These are phyloP conservation scores for Rhododendron henanense DNA, from an alignment of 148 eudicot genomes.

Conservation along the genomic window DNA sequence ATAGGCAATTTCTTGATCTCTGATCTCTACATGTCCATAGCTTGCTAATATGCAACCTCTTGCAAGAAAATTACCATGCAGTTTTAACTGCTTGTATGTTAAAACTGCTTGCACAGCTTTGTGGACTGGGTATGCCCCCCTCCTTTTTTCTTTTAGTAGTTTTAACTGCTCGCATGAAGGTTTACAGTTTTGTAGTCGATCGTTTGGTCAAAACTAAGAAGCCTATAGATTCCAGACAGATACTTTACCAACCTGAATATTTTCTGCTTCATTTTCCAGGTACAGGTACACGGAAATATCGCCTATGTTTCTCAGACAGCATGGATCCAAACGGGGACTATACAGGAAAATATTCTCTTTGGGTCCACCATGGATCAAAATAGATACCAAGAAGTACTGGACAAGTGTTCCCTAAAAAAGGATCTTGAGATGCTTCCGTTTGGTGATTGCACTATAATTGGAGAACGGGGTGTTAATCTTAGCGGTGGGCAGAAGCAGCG, in stretches of 20 bases:
- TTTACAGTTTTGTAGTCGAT: too few relatives aligned
- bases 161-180: too few relatives aligned
- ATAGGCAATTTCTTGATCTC: neutral
- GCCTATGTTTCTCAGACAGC: slow-evolving; percentile 72
- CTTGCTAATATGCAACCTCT: neutral
- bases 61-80: neutral
- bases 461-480: slow-evolving; percentile 60
- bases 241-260: too few relatives aligned
- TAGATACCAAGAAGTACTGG: slow-evolving; percentile 38
- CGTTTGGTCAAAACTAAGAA: too few relatives aligned
- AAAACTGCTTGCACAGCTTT: neutral
- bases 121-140: too few relatives aligned
- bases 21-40: neutral
- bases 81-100: neutral
- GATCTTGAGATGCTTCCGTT: slow-evolving; percentile 46
- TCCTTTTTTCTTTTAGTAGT: too few relatives aligned
- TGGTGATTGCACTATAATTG: slow-evolving; percentile 53
- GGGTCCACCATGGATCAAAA: slow-evolving; percentile 42
- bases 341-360: slow-evolving; percentile 54
- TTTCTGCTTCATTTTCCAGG: too few relatives aligned
- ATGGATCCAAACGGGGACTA: slow-evolving; percentile 75
- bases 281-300: slow-evolving; percentile 31
- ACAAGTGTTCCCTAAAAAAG: slow-evolving; percentile 39
- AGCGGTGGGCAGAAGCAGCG: slow-evolving; percentile 67
- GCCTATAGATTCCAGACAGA: too few relatives aligned